Conservation (phyloP, 306 rosid genomes). For the Casuarina equisetifolia region DNA sequence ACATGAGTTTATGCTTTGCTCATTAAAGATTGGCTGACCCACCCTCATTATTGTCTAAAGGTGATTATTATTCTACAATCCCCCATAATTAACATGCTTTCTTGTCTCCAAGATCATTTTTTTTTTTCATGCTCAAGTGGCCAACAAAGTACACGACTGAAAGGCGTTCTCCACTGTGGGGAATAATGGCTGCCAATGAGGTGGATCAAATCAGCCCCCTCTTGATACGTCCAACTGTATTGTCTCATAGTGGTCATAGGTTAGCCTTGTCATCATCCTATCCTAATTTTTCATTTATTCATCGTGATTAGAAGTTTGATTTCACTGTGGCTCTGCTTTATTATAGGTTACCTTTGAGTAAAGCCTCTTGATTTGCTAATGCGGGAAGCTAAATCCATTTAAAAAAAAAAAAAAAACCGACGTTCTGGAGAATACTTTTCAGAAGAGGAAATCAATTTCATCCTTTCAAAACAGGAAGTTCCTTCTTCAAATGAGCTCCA, state of each 20-base stretch:
- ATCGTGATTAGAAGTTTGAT: not conserved
- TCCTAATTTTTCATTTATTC: not conserved
- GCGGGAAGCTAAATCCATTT: too few relatives aligned
- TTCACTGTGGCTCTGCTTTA: not conserved
- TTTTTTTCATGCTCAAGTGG: conserved; percentile 39
- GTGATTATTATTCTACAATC: conserved; percentile 20
- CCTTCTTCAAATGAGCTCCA: too few relatives aligned
- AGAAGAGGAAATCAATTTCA: not conserved
- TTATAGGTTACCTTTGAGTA: not conserved
- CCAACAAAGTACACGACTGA: conserved; percentile 47
- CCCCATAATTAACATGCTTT: conserved; percentile 23
- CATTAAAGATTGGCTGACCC: conserved; percentile 21
- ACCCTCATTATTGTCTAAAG: conserved; percentile 20
- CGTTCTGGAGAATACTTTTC: too few relatives aligned
- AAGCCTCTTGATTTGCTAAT: not conserved
- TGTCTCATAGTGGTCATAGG: conserved; percentile 12
- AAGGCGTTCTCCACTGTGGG: conserved; percentile 34
- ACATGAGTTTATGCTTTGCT: conserved; percentile 13
- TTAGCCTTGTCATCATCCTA: conserved; percentile 3
- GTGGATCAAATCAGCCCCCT: conserved; percentile 20
- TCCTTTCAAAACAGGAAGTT: not conserved
- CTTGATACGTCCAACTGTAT: conserved; percentile 17
- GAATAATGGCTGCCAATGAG: conserved; percentile 40
- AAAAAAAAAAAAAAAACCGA: not conserved
- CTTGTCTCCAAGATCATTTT: conserved; percentile 36